phyloP scores from a whole-genome alignment of 2,329 filamentous ascomycete species.

The Paradendryphiella salina region DNA sequence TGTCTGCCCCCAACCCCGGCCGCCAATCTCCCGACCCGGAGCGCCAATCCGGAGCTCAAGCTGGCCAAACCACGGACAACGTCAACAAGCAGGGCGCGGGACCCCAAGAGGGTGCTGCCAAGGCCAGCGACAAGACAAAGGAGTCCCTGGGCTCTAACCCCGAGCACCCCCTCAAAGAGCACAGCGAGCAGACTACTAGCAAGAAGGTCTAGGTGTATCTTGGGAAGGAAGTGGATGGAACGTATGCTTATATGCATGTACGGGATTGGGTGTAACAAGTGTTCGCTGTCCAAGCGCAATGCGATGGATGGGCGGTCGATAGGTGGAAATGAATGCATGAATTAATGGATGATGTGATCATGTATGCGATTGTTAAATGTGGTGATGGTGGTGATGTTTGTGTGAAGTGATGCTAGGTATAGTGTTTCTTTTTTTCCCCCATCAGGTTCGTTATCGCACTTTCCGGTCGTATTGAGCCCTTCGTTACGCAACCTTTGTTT shows the following conservation, averaged over 20 bases:
- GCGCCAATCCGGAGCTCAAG: constrained; percentile 66
- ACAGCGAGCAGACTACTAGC: constrained; percentile 62
- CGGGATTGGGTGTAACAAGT: neutral
- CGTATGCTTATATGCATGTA: neutral
- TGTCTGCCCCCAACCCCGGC: constrained; percentile 68
- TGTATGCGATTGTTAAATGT: too few species aligned
- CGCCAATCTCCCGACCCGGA: constrained; percentile 79
- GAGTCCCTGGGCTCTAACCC: constrained; percentile 63
- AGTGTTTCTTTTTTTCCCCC: too few species aligned
- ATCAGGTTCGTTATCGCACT: too few species aligned
- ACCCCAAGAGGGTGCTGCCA: constrained; percentile 52
- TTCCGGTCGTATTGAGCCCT: too few species aligned
- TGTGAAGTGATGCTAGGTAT: neutral
- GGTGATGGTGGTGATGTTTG: too few species aligned
- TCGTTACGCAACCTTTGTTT: too few species aligned
- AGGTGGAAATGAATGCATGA: too few species aligned
- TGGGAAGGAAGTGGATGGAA: neutral
- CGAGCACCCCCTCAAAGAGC: constrained; percentile 64
- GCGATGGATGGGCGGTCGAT: too few species aligned
- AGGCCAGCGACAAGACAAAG: constrained; percentile 55
- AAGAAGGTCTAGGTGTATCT: constrained; percentile 50
- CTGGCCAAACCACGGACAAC: constrained; percentile 61
- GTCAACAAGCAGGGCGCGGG: constrained; percentile 57
- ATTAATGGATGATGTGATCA: too few species aligned
- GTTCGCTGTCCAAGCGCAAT: neutral